Evolutionary conservation across 441 rosid species (phyloP).

Genomic region (Mallotus japonicus): DNA sequence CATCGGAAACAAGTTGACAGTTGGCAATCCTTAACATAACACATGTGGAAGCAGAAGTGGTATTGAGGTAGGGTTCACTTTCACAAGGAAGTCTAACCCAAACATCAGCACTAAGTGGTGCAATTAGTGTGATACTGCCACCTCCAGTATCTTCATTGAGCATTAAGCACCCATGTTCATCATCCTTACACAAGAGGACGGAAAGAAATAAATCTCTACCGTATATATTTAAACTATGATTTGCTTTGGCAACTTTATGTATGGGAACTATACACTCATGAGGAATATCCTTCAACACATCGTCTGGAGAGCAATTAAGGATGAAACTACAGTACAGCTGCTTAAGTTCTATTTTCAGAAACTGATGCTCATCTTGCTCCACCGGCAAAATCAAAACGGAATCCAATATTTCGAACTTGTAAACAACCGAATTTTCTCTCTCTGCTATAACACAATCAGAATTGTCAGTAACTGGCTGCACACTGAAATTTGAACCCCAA

Average conservation of each 20-base stretch:
- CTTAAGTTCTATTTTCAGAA: conserved; percentile 58
- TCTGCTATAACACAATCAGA: conserved; percentile 25
- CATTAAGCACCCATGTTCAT: conserved; percentile 32
- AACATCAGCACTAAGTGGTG: conserved; percentile 58
- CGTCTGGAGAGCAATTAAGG: conserved; percentile 38
- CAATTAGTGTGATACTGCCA: conserved; percentile 43
- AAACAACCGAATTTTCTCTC: conserved; percentile 38
- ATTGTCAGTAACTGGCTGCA: conserved; percentile 37
- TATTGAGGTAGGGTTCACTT: conserved; percentile 27
- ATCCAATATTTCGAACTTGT: conserved; percentile 79
- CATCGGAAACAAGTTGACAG: conserved; percentile 68
- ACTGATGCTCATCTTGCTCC: conserved; percentile 46
- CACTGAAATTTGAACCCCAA: conserved; percentile 53
- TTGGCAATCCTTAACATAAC: conserved; percentile 62
- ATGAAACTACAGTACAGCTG: conserved; percentile 57
- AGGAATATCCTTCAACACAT: conserved; percentile 53
- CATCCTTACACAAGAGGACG: conserved; percentile 43
- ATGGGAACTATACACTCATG: conserved; percentile 52
- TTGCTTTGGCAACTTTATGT: conserved; percentile 44
- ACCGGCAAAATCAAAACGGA: conserved; percentile 63
- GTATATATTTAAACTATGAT: conserved; percentile 63
- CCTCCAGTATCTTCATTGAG: conserved; percentile 33
- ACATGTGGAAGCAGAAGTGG: conserved; percentile 42
- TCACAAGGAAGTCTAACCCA: conserved; percentile 82
- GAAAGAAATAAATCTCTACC: conserved; percentile 66